Percentiles rank a stretch among this genome's conserved stretches.
Conservation (phyloP, 2,329 filamentous ascomycete genomes). For the Penicillium nordicum region DNA sequence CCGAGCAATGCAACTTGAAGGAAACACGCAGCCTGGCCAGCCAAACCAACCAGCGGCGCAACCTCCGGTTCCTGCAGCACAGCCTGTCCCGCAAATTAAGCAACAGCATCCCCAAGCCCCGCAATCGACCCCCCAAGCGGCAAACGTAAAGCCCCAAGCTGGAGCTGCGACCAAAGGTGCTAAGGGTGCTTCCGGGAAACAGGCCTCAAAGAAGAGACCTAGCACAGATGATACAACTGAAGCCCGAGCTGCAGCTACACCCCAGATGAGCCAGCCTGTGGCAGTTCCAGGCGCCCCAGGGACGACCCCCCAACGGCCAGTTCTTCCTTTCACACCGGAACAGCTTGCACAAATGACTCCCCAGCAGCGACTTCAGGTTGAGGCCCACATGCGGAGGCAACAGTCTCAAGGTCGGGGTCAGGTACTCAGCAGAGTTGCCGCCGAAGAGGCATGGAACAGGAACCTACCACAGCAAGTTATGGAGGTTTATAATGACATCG, state of each 20-base stretch:
- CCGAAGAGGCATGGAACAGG: conserved; percentile 39
- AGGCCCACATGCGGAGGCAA: conserved; percentile 36
- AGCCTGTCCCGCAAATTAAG: conserved; percentile 26
- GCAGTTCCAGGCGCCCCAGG: conserved; percentile 17
- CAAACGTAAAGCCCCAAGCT: conserved; percentile 31
- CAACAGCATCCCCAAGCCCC: conserved; percentile 21
- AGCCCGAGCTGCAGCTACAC: conserved; percentile 37
- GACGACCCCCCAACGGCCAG: conserved; percentile 22
- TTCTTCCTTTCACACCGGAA: conserved; percentile 31
- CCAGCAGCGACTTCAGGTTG: conserved; percentile 40
- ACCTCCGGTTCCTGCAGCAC: conserved; percentile 20
- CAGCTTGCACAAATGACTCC: conserved; percentile 41
- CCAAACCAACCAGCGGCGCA: conserved; percentile 25
- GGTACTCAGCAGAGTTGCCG: conserved; percentile 30
- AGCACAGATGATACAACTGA: conserved; percentile 48
- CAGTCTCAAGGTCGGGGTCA: conserved; percentile 32
- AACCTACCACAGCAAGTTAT: conserved; percentile 39
- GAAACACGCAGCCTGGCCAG: conserved; percentile 23
- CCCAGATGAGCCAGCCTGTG: conserved; percentile 26
- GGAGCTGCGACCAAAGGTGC: conserved; percentile 25
- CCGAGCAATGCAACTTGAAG: conserved; percentile 24
- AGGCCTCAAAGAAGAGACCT: conserved; percentile 43
- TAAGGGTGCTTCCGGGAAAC: conserved; percentile 29
- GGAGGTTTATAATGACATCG: conserved; percentile 40
- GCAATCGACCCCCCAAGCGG: conserved; percentile 26